phyloP scores from a whole-genome alignment of 257 asterid genomes.

The Sherardia arvensis region DNA sequence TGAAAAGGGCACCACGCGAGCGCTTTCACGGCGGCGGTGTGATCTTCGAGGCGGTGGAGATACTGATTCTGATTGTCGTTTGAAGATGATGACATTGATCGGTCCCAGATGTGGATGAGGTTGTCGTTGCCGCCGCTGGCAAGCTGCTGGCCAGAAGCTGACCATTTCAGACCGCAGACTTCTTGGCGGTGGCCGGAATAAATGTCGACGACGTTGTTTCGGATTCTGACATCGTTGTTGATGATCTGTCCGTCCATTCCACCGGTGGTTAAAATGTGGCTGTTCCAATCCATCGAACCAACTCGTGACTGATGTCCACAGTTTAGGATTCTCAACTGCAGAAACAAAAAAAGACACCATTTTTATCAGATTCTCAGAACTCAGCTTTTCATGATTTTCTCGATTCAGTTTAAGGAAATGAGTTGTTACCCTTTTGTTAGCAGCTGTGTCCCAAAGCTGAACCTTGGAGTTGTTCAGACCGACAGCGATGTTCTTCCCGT shows the following conservation, averaged over 20 bases:
- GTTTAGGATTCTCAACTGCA: slow-evolving; percentile 75
- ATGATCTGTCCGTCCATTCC: slow-evolving; percentile 86
- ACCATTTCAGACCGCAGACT: slow-evolving; percentile 94
- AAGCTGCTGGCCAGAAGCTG: slow-evolving; percentile 82
- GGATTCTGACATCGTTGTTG: slow-evolving; percentile 77
- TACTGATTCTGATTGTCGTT: slow-evolving; percentile 47
- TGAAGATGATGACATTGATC: slow-evolving; percentile 61
- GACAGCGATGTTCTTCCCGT: slow-evolving; percentile 70
- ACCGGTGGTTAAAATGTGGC: slow-evolving; percentile 77
- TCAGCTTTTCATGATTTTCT: no score
- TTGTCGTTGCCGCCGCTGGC: slow-evolving; percentile 95
- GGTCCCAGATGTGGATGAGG: slow-evolving; percentile 91
- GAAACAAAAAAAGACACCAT: neutral
- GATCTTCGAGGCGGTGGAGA: slow-evolving; percentile 91
- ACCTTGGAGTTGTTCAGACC: slow-evolving; percentile 79
- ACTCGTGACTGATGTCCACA: slow-evolving; percentile 71
- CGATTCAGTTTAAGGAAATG: no score
- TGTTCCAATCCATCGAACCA: slow-evolving; percentile 89
- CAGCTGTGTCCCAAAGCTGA: slow-evolving; percentile 87
- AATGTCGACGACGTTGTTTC: slow-evolving; percentile 57
- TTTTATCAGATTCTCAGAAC: no score
- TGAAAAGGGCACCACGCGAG: slow-evolving; percentile 99
- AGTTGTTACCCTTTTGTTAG: slow-evolving; percentile 66
- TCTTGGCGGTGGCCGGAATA: slow-evolving; percentile 85
- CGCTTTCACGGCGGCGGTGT: slow-evolving; percentile 89